Percentiles rank a stretch among this genome's conserved stretches.
Evolutionary conservation across 192 early-diverging fungal species (phyloP).

Genomic region (Backusella tuberculispora): DNA sequence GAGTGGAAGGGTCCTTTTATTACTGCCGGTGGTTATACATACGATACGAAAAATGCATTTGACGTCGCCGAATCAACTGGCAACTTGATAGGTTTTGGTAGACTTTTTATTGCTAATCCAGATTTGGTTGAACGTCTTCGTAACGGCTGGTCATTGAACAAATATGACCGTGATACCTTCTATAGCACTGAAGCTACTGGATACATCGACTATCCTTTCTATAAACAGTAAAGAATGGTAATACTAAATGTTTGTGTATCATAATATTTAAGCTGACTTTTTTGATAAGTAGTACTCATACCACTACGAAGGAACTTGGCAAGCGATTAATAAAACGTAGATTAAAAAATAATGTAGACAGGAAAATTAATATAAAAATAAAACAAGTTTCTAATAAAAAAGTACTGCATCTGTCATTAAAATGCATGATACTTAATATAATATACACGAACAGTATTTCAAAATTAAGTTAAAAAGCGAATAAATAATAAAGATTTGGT

Average conservation of each 20-base stretch:
- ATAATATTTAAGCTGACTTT: not conserved
- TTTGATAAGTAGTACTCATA: not conserved
- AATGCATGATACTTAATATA: too few relatives aligned
- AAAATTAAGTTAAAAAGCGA: too few relatives aligned
- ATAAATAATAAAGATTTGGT: too few relatives aligned
- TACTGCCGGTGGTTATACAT: conserved; percentile 30
- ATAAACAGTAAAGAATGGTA: conserved; percentile 7
- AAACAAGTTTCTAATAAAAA: too few relatives aligned
- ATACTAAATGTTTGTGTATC: not conserved
- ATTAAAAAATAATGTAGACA: not conserved
- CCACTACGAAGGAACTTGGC: not conserved
- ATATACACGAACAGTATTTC: too few relatives aligned
- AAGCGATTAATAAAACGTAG: not conserved
- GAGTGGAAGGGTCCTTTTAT: conserved; percentile 26
- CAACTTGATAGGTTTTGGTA: conserved; percentile 37
- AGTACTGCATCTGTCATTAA: too few relatives aligned
- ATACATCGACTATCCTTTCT: conserved; percentile 43
- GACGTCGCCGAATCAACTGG: conserved; percentile 21
- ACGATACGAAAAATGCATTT: conserved; percentile 20
- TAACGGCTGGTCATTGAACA: conserved; percentile 31
- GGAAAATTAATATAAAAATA: too few relatives aligned
- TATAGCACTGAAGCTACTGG: conserved; percentile 25
- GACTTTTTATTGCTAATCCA: conserved; percentile 45
- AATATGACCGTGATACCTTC: conserved; percentile 38
- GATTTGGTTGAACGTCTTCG: conserved; percentile 37